Percentiles rank a stretch among this genome's conserved stretches.
Evolutionary conservation across 371 early-diverging fungal genomes (phyloP).

Genomic region (Mucor velutinosus): DNA sequence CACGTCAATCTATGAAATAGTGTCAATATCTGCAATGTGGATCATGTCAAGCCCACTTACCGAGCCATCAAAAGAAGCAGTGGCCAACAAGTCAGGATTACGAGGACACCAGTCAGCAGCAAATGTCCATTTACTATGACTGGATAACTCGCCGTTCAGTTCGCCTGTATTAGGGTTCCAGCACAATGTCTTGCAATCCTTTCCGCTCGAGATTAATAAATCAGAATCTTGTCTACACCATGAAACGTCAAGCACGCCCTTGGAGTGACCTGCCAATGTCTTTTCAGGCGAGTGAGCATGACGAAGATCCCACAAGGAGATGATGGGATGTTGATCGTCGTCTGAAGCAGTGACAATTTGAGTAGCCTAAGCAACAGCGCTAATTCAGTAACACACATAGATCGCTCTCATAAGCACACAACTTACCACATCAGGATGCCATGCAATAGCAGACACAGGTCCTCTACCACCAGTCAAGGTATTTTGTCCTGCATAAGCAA

Average conservation of each 20-base stretch:
- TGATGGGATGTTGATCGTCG: conserved; percentile 85
- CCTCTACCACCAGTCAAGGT: conserved; percentile 44
- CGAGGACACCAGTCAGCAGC: conserved; percentile 92
- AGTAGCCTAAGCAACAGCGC: conserved; percentile 17
- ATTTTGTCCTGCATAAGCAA: conserved; percentile 59
- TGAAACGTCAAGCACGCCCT: conserved; percentile 85
- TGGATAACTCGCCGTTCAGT: conserved; percentile 78
- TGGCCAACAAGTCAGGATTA: conserved; percentile 89
- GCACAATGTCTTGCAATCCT: conserved; percentile 90
- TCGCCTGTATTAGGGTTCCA: conserved; percentile 84
- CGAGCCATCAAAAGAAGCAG: conserved; percentile 89
- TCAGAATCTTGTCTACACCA: conserved; percentile 95
- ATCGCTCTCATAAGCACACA: background rate
- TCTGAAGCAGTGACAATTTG: conserved; percentile 64
- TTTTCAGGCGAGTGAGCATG: conserved; percentile 91
- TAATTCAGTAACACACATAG: background rate
- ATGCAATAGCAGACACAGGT: conserved; percentile 86
- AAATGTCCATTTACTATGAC: conserved; percentile 87
- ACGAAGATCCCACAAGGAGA: conserved; percentile 92
- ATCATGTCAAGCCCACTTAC: conserved; percentile 33
- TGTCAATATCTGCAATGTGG: background rate
- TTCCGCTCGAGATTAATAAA: conserved; percentile 85
- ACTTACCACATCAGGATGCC: conserved; percentile 92
- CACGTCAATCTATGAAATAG: background rate
- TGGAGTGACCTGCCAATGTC: conserved; percentile 76